A percentile compares a stretch with the other conserved stretches of the same genome.
phyloP scores from a whole-genome alignment of 331 rosid genomes.

The Quercus lobata region DNA sequence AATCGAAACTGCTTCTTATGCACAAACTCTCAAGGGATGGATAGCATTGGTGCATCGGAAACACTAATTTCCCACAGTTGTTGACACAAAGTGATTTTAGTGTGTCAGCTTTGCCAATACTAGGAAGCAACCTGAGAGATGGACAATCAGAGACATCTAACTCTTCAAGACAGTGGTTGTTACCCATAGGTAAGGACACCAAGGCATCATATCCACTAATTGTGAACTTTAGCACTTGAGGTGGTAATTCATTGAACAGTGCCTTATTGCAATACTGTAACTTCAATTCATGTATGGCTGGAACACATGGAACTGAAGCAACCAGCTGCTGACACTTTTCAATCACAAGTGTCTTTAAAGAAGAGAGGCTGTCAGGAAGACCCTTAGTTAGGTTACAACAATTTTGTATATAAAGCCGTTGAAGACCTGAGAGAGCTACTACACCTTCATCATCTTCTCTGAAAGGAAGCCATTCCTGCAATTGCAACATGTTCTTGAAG shows the following conservation, averaged over 20 bases:
- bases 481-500: constrained; percentile 14
- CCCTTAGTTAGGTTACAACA: not conserved
- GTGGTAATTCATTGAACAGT: not conserved
- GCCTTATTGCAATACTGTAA: constrained; percentile 5
- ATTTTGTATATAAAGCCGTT: not conserved
- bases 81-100: constrained; percentile 2
- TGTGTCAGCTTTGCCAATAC: constrained; percentile 5
- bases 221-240: constrained; percentile 1
- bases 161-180: not conserved
- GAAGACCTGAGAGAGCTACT: not conserved
- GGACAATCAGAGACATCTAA: constrained; percentile 13
- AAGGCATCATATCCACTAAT: constrained; percentile 10
- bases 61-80: constrained; percentile 7
- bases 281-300: not conserved
- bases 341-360: not conserved
- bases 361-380: not conserved
- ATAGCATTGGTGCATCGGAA: constrained; percentile 12
- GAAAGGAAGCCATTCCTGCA: constrained; percentile 12
- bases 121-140: not conserved
- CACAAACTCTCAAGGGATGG: constrained; percentile 3
- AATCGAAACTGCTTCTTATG: constrained; percentile 12
- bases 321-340: not conserved
- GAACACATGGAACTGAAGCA: not conserved
- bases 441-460: no score
- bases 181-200: not conserved